Evolutionary conservation across 345 rosid species (phyloP), one percentile per base, ranked within the genome.

Genomic region (Triadica sebifera): DNA sequence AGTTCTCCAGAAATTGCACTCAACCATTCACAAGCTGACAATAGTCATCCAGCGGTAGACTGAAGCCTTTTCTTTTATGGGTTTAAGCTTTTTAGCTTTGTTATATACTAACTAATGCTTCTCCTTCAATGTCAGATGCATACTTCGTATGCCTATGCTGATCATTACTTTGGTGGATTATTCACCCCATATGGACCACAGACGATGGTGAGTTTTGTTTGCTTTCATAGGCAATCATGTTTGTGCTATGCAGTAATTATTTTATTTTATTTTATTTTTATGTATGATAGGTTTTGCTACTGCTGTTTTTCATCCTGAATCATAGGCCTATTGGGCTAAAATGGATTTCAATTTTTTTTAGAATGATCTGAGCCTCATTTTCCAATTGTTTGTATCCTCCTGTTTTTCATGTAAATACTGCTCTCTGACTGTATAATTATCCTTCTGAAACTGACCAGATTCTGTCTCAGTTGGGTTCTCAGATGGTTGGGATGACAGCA

Each of bases 181-280:
- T 75, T 76, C 72, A 62, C 76, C 70, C 81, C 90, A 16, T 85
- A 84, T 68, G 86, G 83, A 64, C 84, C 79, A 12, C 86, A 78
- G 60, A 70, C 86, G 60, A 37, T 85, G 45, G 92, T 88, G 73
- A 84, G 92, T 77, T 60, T 65, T 59, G 46, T 17, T 50, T n/a
- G 62, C 20, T 8, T 1, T 58, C 60, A 20, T 67, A 0, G 47
- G 22, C 29, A 10, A 10, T 29, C 53, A 29, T 43, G 12, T 22
- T 16, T 34, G 34, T 77, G 15, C 50, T 1, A 57, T 38, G 34
- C 34, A 16, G 38, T 15, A 47, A n/a, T n/a, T n/a, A n/a, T n/a
- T n/a, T n/a, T n/a, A n/a, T n/a, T n/a, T n/a, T n/a, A n/a, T n/a
- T 13, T 17, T 76, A 4, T 50, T 56, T 39, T 49, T 46, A 6